Conservation (phyloP, 1,284 basidiomycete species). For the Trichosporon coremiiforme region DNA sequence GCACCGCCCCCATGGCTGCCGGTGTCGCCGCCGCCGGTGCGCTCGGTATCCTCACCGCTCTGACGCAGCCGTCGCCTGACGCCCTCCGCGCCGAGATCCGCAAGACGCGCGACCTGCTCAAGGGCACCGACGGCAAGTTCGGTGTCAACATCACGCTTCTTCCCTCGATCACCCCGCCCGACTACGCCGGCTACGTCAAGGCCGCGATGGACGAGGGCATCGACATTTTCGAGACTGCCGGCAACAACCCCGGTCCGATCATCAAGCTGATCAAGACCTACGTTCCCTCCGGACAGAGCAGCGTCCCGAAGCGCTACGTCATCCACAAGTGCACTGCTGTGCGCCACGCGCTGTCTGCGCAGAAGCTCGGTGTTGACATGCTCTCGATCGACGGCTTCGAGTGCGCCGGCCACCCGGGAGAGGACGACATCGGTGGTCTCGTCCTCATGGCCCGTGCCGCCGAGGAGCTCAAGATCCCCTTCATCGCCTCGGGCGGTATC, state of each 20-base stretch:
- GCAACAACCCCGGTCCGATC: conserved; percentile 79
- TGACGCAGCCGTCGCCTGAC: conserved; percentile 80
- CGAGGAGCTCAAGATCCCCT: conserved; percentile 80
- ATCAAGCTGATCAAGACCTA: conserved; percentile 76
- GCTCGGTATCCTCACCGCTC: conserved; percentile 82
- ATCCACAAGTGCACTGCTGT: conserved; percentile 91
- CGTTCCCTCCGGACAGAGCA: conserved; percentile 28
- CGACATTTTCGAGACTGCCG: conserved; percentile 88
- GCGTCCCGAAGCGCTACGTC: conserved; percentile 64
- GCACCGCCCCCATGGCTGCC: conserved; percentile 55
- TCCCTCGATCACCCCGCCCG: conserved; percentile 86
- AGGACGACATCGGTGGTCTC: conserved; percentile 90
- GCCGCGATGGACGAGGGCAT: conserved; percentile 88
- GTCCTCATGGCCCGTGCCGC: conserved; percentile 87
- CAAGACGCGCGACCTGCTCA: conserved; percentile 67
- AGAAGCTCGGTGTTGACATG: conserved; percentile 77
- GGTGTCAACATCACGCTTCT: conserved; percentile 92
- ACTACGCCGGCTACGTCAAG: conserved; percentile 77
- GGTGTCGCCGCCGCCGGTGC: conserved; percentile 86
- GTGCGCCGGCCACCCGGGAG: conserved; percentile 92
- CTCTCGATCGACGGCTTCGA: conserved; percentile 88
- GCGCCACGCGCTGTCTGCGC: conserved; percentile 78
- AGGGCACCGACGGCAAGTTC: conserved; percentile 67
- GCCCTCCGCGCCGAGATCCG: conserved; percentile 81
- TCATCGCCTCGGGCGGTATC: conserved; percentile 84